A percentile compares a stretch with the other conserved stretches of the same genome.
Evolutionary conservation across 257 asterid genomes (phyloP).

Genomic region (Solanum tarijense): DNA sequence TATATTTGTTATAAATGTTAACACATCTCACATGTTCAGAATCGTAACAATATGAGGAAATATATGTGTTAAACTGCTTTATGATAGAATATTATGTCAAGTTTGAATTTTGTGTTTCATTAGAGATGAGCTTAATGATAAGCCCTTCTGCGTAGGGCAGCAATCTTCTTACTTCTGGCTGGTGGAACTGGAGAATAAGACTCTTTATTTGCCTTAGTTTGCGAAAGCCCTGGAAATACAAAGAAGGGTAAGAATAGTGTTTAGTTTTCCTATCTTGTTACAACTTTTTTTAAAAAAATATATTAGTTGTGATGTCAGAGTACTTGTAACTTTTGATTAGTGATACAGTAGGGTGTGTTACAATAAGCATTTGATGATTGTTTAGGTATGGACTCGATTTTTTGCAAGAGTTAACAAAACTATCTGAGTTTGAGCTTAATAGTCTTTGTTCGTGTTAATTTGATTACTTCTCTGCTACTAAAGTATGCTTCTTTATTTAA

Average conservation of each 20-base stretch:
- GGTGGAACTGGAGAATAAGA: too few species aligned
- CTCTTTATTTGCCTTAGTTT: too few species aligned
- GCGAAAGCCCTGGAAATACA: too few species aligned
- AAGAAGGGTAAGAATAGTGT: too few species aligned
- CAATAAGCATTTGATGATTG: not conserved
- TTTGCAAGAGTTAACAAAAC: not conserved
- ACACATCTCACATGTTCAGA: not conserved
- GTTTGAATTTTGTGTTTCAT: not conserved
- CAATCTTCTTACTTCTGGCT: too few species aligned
- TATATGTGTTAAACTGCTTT: not conserved
- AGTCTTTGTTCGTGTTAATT: too few species aligned
- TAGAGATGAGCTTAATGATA: not conserved
- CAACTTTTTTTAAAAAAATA: too few species aligned
- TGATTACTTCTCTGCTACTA: not conserved
- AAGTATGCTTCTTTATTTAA: not conserved
- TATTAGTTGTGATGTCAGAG: not conserved
- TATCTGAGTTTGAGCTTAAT: not conserved
- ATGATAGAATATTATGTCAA: not conserved
- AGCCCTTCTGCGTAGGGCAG: not conserved
- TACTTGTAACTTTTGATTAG: not conserved
- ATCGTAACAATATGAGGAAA: too few species aligned
- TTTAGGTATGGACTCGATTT: not conserved
- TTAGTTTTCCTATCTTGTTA: too few species aligned
- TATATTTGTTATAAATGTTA: not conserved
- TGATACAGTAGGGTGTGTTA: not conserved